Evolutionary conservation across 345 rosid genomes (phyloP), one percentile per base, ranked within the genome.

Genomic region (Gossypium herbaceum): DNA sequence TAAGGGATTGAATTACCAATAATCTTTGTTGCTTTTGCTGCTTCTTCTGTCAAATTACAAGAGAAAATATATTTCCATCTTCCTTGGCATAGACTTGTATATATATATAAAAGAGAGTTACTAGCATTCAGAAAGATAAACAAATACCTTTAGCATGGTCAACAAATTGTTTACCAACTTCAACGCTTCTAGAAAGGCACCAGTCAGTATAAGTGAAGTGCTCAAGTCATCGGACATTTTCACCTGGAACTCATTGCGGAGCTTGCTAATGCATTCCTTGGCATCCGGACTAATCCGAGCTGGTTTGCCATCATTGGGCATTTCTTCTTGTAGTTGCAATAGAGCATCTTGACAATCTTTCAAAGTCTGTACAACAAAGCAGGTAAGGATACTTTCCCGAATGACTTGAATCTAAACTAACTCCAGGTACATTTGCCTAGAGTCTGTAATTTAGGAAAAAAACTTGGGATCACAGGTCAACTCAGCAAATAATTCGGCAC

Each of bases 171-270:
- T 95, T 77, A 93, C 81, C 70, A 86, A 84, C 81, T 90, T 93
- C 89, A 94, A 63, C 13, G 89, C 93, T 34, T 94, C 97, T 77
- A 85, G 91, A 79, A 91, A 91, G 62, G 92, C 89, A 72, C 97
- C 98, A 8, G 91, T 92, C 55, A 94, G 84, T 58, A 92, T 76
- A 59, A 83, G 92, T 20, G 97, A 82, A 7, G 97, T 91, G 81
- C 82, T 89, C 84, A 94, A 82, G 81, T 94, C 96, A 81, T 94
- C 97, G 19, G 85, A 81, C 93, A 95, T 86, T 79, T 89, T 95
- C 57, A 78, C 72, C 47, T 89, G 81, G 78, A 93, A 91, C 60
- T 93, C 97, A 72, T 60, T 82, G 29, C 25, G 79, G 43, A 93
- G 81, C 76, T 84, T 88, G 22, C 19, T 64, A 54, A 93, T 88